phyloP scores from a whole-genome alignment of 345 rosid genomes.

The Microcos paniculata region DNA sequence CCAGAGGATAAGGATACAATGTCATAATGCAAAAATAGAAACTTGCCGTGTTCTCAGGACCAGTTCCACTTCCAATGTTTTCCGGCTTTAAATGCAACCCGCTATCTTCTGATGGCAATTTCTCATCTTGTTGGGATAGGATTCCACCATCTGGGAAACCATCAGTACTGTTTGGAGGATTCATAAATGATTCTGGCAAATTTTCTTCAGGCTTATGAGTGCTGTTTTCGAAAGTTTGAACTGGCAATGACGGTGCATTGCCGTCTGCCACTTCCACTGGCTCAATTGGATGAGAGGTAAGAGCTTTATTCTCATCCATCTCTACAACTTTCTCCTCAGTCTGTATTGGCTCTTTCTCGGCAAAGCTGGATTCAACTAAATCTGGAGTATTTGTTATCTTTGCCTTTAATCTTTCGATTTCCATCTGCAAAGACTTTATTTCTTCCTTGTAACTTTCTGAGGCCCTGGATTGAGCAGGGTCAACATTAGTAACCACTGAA shows the following conservation, averaged over 20 bases:
- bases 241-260: conserved; percentile 23
- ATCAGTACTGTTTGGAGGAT: conserved; percentile 32
- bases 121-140: conserved; percentile 43
- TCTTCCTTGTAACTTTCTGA: conserved; percentile 59
- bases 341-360: conserved; percentile 40
- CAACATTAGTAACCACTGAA: conserved; percentile 42
- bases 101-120: conserved; percentile 33
- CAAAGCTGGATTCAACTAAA: conserved; percentile 32
- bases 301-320: conserved; percentile 61
- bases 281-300: conserved; percentile 42
- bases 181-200: conserved; percentile 32
- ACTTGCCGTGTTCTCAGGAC: conserved; percentile 61
- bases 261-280: conserved; percentile 27
- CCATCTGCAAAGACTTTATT: conserved; percentile 52
- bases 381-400: conserved; percentile 27
- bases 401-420: conserved; percentile 51
- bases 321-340: conserved; percentile 63
- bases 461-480: conserved; percentile 49
- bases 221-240: conserved; percentile 23
- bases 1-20: conserved; percentile 14
- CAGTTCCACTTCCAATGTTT: conserved; percentile 42
- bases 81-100: conserved; percentile 38
- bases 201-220: conserved; percentile 32
- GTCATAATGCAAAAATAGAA: conserved; percentile 21
- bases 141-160: conserved; percentile 34